A percentile compares a stretch with the other conserved stretches of the same genome.
phyloP scores from a whole-genome alignment of 2,329 filamentous ascomycete genomes.

The Pseudogymnoascus pannorum region DNA sequence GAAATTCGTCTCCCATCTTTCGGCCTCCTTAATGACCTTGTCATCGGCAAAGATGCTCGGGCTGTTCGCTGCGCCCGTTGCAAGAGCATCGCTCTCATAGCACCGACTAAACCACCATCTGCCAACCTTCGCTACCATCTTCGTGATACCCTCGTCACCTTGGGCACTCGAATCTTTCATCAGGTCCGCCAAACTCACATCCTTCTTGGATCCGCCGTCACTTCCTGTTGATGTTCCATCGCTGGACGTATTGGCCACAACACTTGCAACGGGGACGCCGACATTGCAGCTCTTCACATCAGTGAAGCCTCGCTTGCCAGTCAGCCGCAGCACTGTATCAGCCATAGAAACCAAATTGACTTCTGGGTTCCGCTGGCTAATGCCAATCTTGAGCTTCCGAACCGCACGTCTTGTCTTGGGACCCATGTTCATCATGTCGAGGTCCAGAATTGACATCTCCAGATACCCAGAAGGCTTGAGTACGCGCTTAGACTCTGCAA shows the following conservation, averaged over 20 bases:
- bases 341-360: slow-evolving; percentile 53
- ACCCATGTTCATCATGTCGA: slow-evolving; percentile 79
- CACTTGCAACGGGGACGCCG: slow-evolving; percentile 63
- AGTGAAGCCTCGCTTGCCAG: slow-evolving; percentile 63
- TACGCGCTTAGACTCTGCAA: slow-evolving; percentile 70
- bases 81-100: slow-evolving; percentile 65
- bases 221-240: slow-evolving; percentile 18
- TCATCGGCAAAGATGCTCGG: slow-evolving; percentile 72
- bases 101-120: slow-evolving; percentile 95
- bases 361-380: slow-evolving; percentile 53
- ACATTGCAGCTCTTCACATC: slow-evolving; percentile 70
- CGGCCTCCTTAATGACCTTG: slow-evolving; percentile 72
- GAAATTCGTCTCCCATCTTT: slow-evolving; percentile 78
- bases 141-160: slow-evolving; percentile 79
- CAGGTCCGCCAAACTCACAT: slow-evolving; percentile 60
- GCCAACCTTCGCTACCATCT: slow-evolving; percentile 85
- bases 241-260: slow-evolving; percentile 32
- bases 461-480: slow-evolving; percentile 71
- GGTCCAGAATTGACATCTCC: slow-evolving; percentile 70
- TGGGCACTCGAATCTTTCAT: slow-evolving; percentile 62
- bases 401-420: slow-evolving; percentile 61
- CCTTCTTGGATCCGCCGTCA: slow-evolving; percentile 23
- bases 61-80: slow-evolving; percentile 38
- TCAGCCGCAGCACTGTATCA: slow-evolving; percentile 55
- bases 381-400: slow-evolving; percentile 62